These are phyloP conservation scores for Phyllosticta ampelicida DNA, from an alignment of 2,329 filamentous ascomycete species.

Conservation along the genomic window DNA sequence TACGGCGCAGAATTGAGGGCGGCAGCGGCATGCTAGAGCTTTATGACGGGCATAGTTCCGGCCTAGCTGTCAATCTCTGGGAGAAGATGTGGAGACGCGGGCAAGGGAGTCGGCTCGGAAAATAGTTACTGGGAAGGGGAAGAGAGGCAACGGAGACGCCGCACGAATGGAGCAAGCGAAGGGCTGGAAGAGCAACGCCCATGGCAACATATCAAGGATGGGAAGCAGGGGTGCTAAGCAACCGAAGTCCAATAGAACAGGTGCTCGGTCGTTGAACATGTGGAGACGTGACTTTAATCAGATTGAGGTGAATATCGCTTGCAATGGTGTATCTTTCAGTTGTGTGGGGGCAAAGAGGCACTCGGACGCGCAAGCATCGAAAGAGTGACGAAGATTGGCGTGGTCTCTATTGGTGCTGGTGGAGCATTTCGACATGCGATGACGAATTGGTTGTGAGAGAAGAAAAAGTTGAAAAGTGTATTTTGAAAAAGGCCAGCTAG, in stretches of 20 bases:
- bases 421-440: not conserved
- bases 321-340: not conserved
- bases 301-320: not conserved
- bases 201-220: not conserved
- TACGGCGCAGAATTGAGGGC: not conserved
- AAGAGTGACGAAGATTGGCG: not conserved
- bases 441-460: not conserved
- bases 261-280: not conserved
- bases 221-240: not conserved
- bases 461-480: not conserved
- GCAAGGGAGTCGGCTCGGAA: not conserved
- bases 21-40: not conserved
- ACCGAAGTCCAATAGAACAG: not conserved
- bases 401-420: not conserved
- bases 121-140: not conserved
- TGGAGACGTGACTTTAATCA: not conserved
- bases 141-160: not conserved
- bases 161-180: not conserved
- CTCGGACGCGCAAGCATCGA: not conserved
- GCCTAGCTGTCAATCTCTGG: not conserved
- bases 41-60: not conserved
- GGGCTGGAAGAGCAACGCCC: not conserved
- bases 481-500: too few relatives aligned
- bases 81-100: not conserved
- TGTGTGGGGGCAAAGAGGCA: not conserved